Conservation (phyloP, 2,329 filamentous ascomycete species). For the Ceratocystis ficicola region DNA sequence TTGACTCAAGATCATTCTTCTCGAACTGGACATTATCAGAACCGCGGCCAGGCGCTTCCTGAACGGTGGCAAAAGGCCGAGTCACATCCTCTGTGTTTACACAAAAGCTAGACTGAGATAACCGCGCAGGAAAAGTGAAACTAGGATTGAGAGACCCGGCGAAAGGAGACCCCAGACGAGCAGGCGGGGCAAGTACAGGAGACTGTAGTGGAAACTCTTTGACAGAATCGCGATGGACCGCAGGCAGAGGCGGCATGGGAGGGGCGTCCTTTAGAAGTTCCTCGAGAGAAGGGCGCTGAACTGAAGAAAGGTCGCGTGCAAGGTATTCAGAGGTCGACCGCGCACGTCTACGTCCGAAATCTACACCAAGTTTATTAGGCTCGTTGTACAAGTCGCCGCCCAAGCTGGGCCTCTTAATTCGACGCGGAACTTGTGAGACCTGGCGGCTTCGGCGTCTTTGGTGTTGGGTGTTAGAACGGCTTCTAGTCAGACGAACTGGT, state of each 20-base stretch:
- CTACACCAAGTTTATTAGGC: slow-evolving; percentile 28
- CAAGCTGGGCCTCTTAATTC: slow-evolving; percentile 42
- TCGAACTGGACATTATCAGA: slow-evolving; percentile 30
- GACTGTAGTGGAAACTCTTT: slow-evolving; percentile 21
- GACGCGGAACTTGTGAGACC: slow-evolving; percentile 36
- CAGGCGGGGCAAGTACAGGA: slow-evolving; percentile 28
- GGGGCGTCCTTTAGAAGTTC: slow-evolving; percentile 29
- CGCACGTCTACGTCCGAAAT: slow-evolving; percentile 19
- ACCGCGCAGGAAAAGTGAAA: slow-evolving; percentile 49
- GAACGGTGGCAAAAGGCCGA: slow-evolving; percentile 45
- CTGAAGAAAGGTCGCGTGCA: slow-evolving; percentile 28
- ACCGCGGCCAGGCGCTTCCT: neutral
- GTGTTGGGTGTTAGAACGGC: slow-evolving; percentile 44
- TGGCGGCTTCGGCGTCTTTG: slow-evolving; percentile 35
- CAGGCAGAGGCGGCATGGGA: slow-evolving; percentile 18
- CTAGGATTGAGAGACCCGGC: slow-evolving; percentile 36
- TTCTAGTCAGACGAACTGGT: slow-evolving; percentile 40
- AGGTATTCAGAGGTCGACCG: slow-evolving; percentile 21
- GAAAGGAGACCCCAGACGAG: slow-evolving; percentile 50
- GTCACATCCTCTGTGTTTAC: slow-evolving; percentile 32
- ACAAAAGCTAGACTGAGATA: slow-evolving; percentile 37
- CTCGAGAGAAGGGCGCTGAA: slow-evolving; percentile 34
- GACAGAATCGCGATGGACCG: neutral
- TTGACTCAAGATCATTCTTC: slow-evolving; percentile 37
- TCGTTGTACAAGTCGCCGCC: slow-evolving; percentile 43